Conservation (phyloP, 768 basidiomycete species). For the Gloeopeniophorella convolvens region DNA sequence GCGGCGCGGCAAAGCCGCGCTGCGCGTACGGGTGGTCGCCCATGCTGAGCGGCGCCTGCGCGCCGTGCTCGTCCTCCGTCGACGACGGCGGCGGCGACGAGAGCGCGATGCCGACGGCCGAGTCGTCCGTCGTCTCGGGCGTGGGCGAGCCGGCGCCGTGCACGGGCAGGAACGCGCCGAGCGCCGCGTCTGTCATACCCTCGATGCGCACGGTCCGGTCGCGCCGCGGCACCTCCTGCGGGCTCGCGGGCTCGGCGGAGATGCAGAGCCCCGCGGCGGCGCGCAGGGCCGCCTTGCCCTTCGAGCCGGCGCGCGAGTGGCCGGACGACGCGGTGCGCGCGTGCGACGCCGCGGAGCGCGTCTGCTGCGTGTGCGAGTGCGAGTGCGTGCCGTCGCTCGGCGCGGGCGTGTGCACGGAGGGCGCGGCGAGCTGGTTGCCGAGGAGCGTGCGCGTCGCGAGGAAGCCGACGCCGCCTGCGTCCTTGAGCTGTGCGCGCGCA, state of each 20-base stretch:
- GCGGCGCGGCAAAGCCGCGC: constrained; percentile 9
- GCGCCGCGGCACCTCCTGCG: constrained; percentile 5
- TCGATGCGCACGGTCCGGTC: too few species aligned
- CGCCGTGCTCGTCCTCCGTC: constrained; percentile 20
- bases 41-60: constrained; percentile 22
- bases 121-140: constrained; percentile 24
- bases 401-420: constrained; percentile 30
- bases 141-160: constrained; percentile 25
- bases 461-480: constrained; percentile 41
- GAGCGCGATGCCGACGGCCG: constrained; percentile 38
- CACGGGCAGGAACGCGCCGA: constrained; percentile 3
- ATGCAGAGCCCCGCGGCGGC: constrained; percentile 26
- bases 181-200: too few species aligned
- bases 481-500: constrained; percentile 24
- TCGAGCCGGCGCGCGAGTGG: constrained; percentile 35
- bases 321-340: constrained; percentile 24
- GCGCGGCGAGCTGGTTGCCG: constrained; percentile 55
- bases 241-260: constrained; percentile 21
- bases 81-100: constrained; percentile 30
- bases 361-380: constrained; percentile 32
- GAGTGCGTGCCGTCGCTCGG: constrained; percentile 24
- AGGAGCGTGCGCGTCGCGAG: constrained; percentile 61
- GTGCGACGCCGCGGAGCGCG: constrained; percentile 27
- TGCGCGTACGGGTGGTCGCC: constrained; percentile 35
- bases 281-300: constrained; percentile 33